Evolutionary conservation across 805 yeast genomes (phyloP).

Genomic region (Metschnikowia cerradonensis): DNA sequence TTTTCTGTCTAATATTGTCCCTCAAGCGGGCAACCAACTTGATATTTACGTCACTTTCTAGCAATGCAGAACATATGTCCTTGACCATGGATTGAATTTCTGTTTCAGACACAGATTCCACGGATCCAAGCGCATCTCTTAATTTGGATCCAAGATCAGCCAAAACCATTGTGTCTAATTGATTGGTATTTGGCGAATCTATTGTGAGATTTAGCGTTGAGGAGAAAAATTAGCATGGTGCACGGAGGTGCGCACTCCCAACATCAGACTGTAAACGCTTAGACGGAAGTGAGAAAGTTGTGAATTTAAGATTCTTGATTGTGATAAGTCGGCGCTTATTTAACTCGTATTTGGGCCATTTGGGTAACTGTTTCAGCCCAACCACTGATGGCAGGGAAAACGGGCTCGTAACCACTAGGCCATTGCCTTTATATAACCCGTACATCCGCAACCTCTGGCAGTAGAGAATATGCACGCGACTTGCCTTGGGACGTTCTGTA

Average conservation of each 20-base stretch:
- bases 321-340: too few species aligned
- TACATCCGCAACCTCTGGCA: too few species aligned
- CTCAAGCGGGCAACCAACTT: slow-evolving; percentile 74
- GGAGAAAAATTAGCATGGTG: slow-evolving; percentile 3
- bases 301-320: too few species aligned
- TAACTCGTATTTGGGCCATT: too few species aligned
- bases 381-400: too few species aligned
- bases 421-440: too few species aligned
- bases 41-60: slow-evolving; percentile 93
- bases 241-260: neutral
- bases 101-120: slow-evolving; percentile 37
- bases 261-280: neutral
- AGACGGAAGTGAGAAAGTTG: too few species aligned
- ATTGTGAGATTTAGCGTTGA: neutral
- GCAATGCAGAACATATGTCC: slow-evolving; percentile 82
- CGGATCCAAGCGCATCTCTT: slow-evolving; percentile 40
- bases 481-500: too few species aligned
- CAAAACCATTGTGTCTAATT: slow-evolving; percentile 32
- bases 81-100: slow-evolving; percentile 59
- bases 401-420: too few species aligned
- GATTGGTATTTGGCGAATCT: neutral
- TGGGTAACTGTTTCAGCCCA: too few species aligned
- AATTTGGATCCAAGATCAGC: slow-evolving; percentile 44
- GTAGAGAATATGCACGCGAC: too few species aligned
- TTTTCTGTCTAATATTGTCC: slow-evolving; percentile 46